Percentiles rank a stretch among this genome's conserved stretches.
Evolutionary conservation across 441 rosid genomes (phyloP).

Genomic region (Aquilaria agallochum): DNA sequence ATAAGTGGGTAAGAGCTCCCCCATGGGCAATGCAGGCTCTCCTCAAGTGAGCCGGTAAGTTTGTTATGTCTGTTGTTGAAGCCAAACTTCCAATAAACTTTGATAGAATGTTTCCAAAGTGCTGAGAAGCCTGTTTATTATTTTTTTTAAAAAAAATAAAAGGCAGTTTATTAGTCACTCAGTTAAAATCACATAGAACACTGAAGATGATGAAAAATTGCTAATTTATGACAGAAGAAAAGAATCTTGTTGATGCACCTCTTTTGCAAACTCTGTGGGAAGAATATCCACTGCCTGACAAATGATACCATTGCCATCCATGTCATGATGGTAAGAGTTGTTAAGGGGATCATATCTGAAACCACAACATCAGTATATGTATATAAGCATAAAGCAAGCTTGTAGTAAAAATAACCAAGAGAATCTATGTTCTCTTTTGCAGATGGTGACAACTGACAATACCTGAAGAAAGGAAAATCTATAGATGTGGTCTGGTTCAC

Average conservation of each 20-base stretch:
- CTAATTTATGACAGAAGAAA: slow-evolving; percentile 5
- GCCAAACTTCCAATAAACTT: slow-evolving; percentile 72
- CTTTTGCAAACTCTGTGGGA: slow-evolving; percentile 97
- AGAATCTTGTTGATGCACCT: slow-evolving; percentile 37
- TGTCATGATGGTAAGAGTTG: slow-evolving; percentile 59
- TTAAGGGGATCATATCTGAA: slow-evolving; percentile 62
- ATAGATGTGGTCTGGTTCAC: slow-evolving; percentile 66
- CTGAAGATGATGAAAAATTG: neutral
- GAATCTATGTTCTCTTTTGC: too few species aligned
- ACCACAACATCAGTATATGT: neutral
- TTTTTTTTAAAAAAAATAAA: neutral
- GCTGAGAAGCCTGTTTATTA: slow-evolving; percentile 72
- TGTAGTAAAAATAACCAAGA: neutral
- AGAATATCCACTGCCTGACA: slow-evolving; percentile 86
- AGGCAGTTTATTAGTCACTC: too few species aligned
- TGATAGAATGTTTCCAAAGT: slow-evolving; percentile 90
- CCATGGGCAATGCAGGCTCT: slow-evolving; percentile 87
- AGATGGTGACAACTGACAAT: slow-evolving; percentile 7
- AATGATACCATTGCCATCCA: slow-evolving; percentile 83
- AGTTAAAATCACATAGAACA: slow-evolving; percentile 6
- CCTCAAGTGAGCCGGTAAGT: slow-evolving; percentile 67
- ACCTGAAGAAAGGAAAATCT: slow-evolving; percentile 91
- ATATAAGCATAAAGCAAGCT: neutral
- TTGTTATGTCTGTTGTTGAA: slow-evolving; percentile 40
- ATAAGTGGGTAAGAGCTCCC: slow-evolving; percentile 68